Evolutionary conservation across 2,329 filamentous ascomycete species (phyloP).

Genomic region (Aspergillus sp.): DNA sequence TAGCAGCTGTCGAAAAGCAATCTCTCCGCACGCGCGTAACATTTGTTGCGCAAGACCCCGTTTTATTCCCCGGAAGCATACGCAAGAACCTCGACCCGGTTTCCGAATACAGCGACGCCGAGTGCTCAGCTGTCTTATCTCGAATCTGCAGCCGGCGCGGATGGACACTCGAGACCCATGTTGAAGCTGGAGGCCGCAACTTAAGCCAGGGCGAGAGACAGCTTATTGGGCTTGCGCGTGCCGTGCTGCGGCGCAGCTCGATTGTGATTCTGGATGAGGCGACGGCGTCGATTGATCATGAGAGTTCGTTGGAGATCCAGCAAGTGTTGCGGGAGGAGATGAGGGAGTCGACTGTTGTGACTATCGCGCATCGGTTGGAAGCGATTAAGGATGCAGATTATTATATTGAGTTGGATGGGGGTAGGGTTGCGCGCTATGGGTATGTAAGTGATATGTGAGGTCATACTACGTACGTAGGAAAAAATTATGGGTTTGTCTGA

Average conservation of each 20-base stretch:
- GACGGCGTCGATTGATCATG: slow-evolving; percentile 63
- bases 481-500: neutral
- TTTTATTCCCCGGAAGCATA: slow-evolving; percentile 63
- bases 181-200: slow-evolving; percentile 63
- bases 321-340: slow-evolving; percentile 38
- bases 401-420: slow-evolving; percentile 55
- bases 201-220: slow-evolving; percentile 66
- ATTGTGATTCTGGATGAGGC: slow-evolving; percentile 68
- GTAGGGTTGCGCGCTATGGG: slow-evolving; percentile 40
- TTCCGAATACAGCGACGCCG: slow-evolving; percentile 55
- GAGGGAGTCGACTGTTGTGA: slow-evolving; percentile 56
- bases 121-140: slow-evolving; percentile 54
- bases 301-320: slow-evolving; percentile 54
- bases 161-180: slow-evolving; percentile 56
- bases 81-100: slow-evolving; percentile 64
- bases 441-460: slow-evolving; percentile 25
- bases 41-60: slow-evolving; percentile 66
- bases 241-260: slow-evolving; percentile 59
- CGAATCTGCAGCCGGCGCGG: slow-evolving; percentile 56
- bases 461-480: neutral
- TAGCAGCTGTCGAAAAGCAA: slow-evolving; percentile 59
- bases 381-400: slow-evolving; percentile 61
- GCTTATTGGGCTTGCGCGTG: slow-evolving; percentile 63
- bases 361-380: slow-evolving; percentile 64
- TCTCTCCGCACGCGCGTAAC: slow-evolving; percentile 62